Percentiles rank a stretch among this genome's conserved stretches.
phyloP scores from a whole-genome alignment of 129 eudicot genomes.

The sunflower (Helianthus annuus) region HanXRQr2.0-SUNRISE NC_035447.2:1546413-1546912 shows the following conservation, averaged over 20 bases:
- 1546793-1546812: neutral
- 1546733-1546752: neutral
- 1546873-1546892: neutral
- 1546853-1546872: conserved; percentile 24
- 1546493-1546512: neutral
- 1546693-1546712: neutral
- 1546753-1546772: neutral
- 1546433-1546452: conserved; percentile 72
- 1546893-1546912: conserved; percentile 14
- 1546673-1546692: too few relatives aligned
- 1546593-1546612: neutral
- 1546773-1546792: neutral
- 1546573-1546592: neutral
- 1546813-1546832: neutral
- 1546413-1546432: conserved; percentile 35
- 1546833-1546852: conserved; percentile 50
- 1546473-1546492: neutral
- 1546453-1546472: conserved; percentile 69
- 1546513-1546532: neutral
- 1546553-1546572: neutral
- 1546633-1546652: neutral
- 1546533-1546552: neutral
- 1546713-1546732: neutral
- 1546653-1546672: neutral
- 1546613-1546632: too few relatives aligned